Conservation (phyloP, 2,329 filamentous ascomycete genomes). For the Aspergillus terreus region DNA sequence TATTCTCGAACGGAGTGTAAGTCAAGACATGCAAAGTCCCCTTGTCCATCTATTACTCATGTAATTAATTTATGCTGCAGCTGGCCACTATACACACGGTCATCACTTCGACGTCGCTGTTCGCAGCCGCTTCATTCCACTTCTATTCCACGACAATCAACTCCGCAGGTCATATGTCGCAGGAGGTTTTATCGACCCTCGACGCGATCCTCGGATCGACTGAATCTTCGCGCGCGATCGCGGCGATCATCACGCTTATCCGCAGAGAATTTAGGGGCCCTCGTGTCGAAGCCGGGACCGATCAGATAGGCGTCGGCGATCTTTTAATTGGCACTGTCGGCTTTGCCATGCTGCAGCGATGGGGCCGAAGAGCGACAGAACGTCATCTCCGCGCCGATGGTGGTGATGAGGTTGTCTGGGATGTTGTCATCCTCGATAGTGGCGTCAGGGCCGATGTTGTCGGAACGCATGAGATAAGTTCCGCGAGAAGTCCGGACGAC, state of each 20-base stretch:
- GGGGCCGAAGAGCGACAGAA: constrained; percentile 44
- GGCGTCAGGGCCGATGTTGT: constrained; percentile 46
- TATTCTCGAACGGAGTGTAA: constrained; percentile 44
- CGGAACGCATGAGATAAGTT: constrained; percentile 36
- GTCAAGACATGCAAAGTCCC: constrained; percentile 11
- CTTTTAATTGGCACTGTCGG: constrained; percentile 42
- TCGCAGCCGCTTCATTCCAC: constrained; percentile 45
- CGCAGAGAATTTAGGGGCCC: constrained; percentile 41
- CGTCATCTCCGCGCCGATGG: constrained; percentile 36
- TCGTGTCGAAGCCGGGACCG: constrained; percentile 25
- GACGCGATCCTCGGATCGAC: constrained; percentile 48
- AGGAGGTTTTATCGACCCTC: constrained; percentile 42
- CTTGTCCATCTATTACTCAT: background rate
- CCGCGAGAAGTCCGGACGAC: constrained; percentile 38
- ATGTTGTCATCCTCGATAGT: constrained; percentile 47
- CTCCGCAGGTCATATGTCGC: constrained; percentile 41
- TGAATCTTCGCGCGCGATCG: constrained; percentile 47
- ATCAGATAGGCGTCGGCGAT: constrained; percentile 42
- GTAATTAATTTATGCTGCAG: constrained; percentile 24
- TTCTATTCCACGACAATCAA: constrained; percentile 43
- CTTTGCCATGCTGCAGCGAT: constrained; percentile 45
- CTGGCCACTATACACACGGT: constrained; percentile 42
- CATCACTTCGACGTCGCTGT: constrained; percentile 45
- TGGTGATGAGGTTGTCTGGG: constrained; percentile 46
- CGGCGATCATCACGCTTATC: constrained; percentile 46